Percentiles rank a stretch among this genome's conserved stretches.
Conservation (phyloP, 352 stramenopile genomes). For the Nothophytophthora sp. region DNA sequence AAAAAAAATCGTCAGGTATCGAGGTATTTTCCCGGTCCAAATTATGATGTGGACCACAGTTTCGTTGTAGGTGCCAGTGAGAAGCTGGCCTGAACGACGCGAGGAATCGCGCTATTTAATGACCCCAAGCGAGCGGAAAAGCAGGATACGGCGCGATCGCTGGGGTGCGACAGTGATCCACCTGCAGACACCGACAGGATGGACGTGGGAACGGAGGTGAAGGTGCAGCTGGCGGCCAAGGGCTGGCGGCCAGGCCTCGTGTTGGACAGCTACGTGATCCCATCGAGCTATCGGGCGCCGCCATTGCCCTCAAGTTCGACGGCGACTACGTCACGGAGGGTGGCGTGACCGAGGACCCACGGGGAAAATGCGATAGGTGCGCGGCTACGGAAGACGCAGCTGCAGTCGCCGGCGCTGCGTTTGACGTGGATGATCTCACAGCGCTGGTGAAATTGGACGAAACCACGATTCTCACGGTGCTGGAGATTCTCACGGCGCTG, state of each 20-base stretch:
- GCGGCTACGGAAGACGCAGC: no score
- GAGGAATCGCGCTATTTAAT: no score
- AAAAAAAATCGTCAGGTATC: no score
- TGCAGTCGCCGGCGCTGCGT: conserved; percentile 4
- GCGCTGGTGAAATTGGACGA: conserved; percentile 81
- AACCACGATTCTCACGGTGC: conserved; percentile 58
- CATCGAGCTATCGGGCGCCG: conserved; percentile 47
- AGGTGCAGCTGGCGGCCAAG: conserved; percentile 46
- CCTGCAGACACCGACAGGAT: conserved; percentile 19
- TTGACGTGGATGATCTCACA: conserved; percentile 85
- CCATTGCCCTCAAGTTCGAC: conserved; percentile 68
- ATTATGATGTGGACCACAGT: no score
- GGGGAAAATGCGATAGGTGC: conserved; percentile 26
- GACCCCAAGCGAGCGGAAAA: background rate
- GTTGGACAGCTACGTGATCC: conserved; percentile 65
- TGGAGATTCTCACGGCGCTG: no score
- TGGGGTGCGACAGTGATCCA: background rate
- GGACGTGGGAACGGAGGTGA: conserved; percentile 67
- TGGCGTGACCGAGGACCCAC: conserved; percentile 40
- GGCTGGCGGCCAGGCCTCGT: conserved; percentile 53
- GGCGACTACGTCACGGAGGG: conserved; percentile 53
- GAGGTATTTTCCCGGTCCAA: no score
- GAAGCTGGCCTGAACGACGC: no score
- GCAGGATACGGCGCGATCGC: background rate
- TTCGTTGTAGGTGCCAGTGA: no score